Evolutionary conservation across 371 early-diverging fungal species (phyloP).

Genomic region (Apophysomyces ossiformis): DNA sequence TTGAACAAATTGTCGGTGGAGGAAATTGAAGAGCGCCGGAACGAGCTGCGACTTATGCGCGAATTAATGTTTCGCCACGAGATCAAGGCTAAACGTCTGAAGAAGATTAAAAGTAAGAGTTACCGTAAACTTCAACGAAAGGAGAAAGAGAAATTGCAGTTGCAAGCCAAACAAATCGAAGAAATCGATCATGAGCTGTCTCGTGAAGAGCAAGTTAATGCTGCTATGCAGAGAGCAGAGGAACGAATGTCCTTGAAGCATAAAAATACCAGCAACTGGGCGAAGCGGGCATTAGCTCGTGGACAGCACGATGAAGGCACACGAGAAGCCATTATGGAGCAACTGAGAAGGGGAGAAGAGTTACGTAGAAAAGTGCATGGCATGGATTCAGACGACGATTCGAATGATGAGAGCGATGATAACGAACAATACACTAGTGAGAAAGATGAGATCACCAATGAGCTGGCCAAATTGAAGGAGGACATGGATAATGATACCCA

Average conservation of each 20-base stretch:
- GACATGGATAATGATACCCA: slow-evolving; percentile 54
- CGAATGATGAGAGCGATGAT: slow-evolving; percentile 58
- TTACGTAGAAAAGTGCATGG: slow-evolving; percentile 85
- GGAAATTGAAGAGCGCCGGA: slow-evolving; percentile 76
- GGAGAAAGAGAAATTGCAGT: slow-evolving; percentile 62
- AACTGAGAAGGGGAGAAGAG: slow-evolving; percentile 81
- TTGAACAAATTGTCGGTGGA: slow-evolving; percentile 80
- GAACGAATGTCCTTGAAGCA: slow-evolving; percentile 95
- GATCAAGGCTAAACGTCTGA: slow-evolving; percentile 85
- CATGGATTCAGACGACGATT: slow-evolving; percentile 57
- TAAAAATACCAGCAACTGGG: slow-evolving; percentile 96
- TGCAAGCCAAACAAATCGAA: slow-evolving; percentile 47
- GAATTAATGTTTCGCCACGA: slow-evolving; percentile 94
- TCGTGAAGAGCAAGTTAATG: slow-evolving; percentile 62
- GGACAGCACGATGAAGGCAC: slow-evolving; percentile 74
- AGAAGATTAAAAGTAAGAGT: slow-evolving; percentile 97
- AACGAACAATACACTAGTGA: slow-evolving; percentile 51
- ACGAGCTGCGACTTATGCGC: slow-evolving; percentile 89
- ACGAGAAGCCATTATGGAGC: slow-evolving; percentile 85
- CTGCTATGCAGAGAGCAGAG: slow-evolving; percentile 81
- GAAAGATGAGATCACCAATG: slow-evolving; percentile 35
- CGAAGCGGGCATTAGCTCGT: slow-evolving; percentile 75
- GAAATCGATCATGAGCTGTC: slow-evolving; percentile 78
- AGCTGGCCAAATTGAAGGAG: slow-evolving; percentile 49
- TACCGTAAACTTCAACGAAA: slow-evolving; percentile 86